Evolutionary conservation across 2,329 filamentous ascomycete genomes (phyloP).

Genomic region (Neophaeococcomyces aloes): DNA sequence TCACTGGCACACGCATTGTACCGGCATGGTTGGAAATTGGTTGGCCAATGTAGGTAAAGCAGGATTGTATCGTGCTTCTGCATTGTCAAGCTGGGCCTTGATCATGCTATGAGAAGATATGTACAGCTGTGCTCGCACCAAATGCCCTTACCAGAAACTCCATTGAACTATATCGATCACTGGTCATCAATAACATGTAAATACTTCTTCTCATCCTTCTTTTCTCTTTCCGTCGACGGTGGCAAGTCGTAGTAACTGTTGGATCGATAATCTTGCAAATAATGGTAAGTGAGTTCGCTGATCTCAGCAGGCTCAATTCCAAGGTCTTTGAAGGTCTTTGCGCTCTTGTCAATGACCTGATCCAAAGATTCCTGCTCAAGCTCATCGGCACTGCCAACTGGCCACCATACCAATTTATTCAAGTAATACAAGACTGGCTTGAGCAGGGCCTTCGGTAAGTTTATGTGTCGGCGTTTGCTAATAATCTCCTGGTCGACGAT

Average conservation of each 20-base stretch:
- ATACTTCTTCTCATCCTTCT: conserved; percentile 90
- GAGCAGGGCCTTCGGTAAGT: conserved; percentile 70
- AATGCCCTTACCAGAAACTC: neutral
- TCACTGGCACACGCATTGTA: too few relatives aligned
- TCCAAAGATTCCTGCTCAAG: conserved; percentile 88
- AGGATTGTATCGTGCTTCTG: too few relatives aligned
- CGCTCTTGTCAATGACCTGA: conserved; percentile 76
- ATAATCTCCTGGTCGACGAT: conserved; percentile 86
- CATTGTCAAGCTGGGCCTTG: too few relatives aligned
- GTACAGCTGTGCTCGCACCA: conserved; percentile 4
- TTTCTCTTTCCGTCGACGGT: conserved; percentile 88
- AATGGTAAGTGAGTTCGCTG: conserved; percentile 79
- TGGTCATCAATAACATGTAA: conserved; percentile 85
- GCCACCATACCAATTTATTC: conserved; percentile 85
- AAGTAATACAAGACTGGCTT: conserved; percentile 64
- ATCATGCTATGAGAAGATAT: neutral
- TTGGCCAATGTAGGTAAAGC: too few relatives aligned
- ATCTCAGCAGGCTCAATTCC: conserved; percentile 83
- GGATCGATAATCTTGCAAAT: conserved; percentile 87
- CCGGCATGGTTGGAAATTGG: too few relatives aligned
- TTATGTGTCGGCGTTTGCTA: conserved; percentile 82
- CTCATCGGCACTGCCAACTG: conserved; percentile 64
- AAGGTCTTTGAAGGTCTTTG: conserved; percentile 93
- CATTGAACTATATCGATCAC: conserved; percentile 34
- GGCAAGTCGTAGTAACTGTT: conserved; percentile 84